Base-by-base conservation (phyloP, 2,329 filamentous ascomycete genomes). In the Dendryphion nanum region DNA sequence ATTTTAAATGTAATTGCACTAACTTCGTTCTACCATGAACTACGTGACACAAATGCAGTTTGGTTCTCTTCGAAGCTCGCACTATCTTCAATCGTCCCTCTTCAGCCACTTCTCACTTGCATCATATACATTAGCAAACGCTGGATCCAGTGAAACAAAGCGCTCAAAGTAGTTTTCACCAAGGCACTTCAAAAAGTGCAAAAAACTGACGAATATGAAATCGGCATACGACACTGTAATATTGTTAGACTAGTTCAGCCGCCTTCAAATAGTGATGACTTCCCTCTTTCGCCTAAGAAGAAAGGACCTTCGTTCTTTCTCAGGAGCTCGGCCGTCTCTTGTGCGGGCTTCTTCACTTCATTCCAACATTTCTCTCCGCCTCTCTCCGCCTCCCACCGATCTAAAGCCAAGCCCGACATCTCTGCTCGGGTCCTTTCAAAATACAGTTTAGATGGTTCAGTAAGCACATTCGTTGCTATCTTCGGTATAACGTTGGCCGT, bases 221-320 rank as follows among this genome's bases (percentile, higher is more conserved):
- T 68, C 65, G 3, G 64, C 64, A 47, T 68, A 68, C 7, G 63
- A 66, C 5, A 64, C 64, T 61, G 28, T 19, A 16, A n/a, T 8
- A 12, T 18, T 10, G 30, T 47, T 31, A 53, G 40, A 14, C 45
- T 26, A n/a, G 8, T 26, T 8, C 8, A 26, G 23, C 58, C 55
- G 16, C 59, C 42, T 74, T 4, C 78, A 52, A n/a, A 64, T 65
- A 2, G 67, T 71, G 1, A 68, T 70, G 51, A 42, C 58, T 53
- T 28, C 65, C 63, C 65, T 42, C 70, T 72, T 32, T 74, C 62
- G 0, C 84, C 84, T 43, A 77, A 33, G 38, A 86, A 79, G 55
- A 78, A 86, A 0, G 78, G 77, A 0, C 84, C 83, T 0, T 65
- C 55, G 24, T 75, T 75, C 61, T 81, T 75, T 13, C 15, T 73